A percentile compares a stretch with the other conserved stretches of the same genome.
Conservation (phyloP, 768 basidiomycete genomes). For the Gymnopilus junonius region DNA sequence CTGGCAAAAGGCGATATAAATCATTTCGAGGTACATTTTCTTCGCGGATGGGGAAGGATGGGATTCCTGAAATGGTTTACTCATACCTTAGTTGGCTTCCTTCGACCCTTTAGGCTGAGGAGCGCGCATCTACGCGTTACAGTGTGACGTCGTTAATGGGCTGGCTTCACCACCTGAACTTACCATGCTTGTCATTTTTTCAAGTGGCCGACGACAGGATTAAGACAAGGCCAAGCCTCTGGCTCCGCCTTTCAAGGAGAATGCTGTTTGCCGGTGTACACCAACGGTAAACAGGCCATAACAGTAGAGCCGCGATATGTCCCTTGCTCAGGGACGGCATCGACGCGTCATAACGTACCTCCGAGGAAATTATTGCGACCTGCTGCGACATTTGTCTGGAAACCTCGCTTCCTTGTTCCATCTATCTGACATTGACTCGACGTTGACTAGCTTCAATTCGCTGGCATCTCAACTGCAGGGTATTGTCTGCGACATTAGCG, state of each 20-base stretch:
- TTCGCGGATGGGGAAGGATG: not conserved
- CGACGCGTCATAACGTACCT: not conserved
- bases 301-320: not conserved
- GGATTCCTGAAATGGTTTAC: not conserved
- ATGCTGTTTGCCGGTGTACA: not conserved
- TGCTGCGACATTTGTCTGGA: not conserved
- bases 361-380: not conserved
- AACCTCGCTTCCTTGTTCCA: not conserved
- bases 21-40: slow-evolving; percentile 9
- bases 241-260: slow-evolving; percentile 1
- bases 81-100: not conserved
- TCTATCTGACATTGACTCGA: not conserved
- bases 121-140: not conserved
- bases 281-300: not conserved
- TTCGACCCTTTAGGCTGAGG: slow-evolving; percentile 1
- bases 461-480: not conserved
- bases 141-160: not conserved
- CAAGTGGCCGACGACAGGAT: slow-evolving; percentile 2
- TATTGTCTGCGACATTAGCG: not conserved
- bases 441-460: not conserved
- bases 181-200: slow-evolving; percentile 3
- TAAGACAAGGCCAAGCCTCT: not conserved
- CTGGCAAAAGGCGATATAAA: slow-evolving; percentile 1
- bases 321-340: not conserved
- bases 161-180: slow-evolving; percentile 1